phyloP scores from a whole-genome alignment of 2,329 filamentous ascomycete species.

The Exophiala aquamarina region DNA sequence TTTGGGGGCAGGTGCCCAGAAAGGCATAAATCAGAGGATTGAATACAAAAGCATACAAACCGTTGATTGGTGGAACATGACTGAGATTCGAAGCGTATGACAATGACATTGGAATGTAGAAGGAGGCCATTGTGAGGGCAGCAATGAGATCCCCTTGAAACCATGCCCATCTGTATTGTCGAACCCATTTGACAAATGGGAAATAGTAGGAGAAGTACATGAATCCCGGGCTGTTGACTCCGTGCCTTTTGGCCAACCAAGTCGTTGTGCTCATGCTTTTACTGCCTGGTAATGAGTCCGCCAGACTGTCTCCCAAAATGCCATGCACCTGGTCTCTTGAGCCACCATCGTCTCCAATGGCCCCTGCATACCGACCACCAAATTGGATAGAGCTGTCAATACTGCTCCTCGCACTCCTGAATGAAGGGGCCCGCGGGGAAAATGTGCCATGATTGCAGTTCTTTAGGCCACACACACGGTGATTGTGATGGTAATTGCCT shows the following conservation, averaged over 20 bases:
- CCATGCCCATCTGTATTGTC: constrained; percentile 79
- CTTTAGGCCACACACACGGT: constrained; percentile 40
- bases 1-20: constrained; percentile 85
- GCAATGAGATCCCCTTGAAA: constrained; percentile 83
- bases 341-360: constrained; percentile 22
- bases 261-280: constrained; percentile 66
- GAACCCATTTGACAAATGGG: constrained; percentile 86
- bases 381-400: constrained; percentile 28
- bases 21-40: constrained; percentile 89
- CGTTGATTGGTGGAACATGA: constrained; percentile 89
- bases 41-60: constrained; percentile 90
- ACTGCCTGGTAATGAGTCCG: constrained; percentile 43
- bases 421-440: constrained; percentile 63
- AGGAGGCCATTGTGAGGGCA: constrained; percentile 93
- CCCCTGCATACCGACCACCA: constrained; percentile 27
- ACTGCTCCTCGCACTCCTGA: constrained; percentile 39
- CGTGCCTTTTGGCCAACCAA: constrained; percentile 69
- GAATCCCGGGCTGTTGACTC: constrained; percentile 68
- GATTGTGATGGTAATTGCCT: constrained; percentile 38
- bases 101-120: constrained; percentile 96
- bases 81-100: constrained; percentile 90
- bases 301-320: constrained; percentile 42
- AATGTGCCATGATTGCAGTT: constrained; percentile 73
- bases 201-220: constrained; percentile 96
- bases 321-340: constrained; percentile 33